A percentile compares a stretch with the other conserved stretches of the same genome.
Evolutionary conservation across 2,329 filamentous ascomycete species (phyloP).

Genomic region (Paramyrothecium roridum): DNA sequence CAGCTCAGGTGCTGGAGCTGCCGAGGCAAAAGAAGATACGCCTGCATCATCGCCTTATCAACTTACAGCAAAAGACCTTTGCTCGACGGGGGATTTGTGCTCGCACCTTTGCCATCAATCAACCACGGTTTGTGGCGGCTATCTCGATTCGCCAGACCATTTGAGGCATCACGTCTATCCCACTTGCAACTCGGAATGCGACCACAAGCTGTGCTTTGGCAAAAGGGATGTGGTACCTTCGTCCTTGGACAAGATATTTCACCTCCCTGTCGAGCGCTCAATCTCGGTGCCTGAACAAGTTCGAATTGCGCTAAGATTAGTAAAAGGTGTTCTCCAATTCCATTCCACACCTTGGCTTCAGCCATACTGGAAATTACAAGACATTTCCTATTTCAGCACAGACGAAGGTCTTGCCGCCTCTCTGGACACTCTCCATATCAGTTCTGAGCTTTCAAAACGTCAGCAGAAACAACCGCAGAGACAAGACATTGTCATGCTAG

Average conservation of each 20-base stretch:
- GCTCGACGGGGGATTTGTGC: background rate
- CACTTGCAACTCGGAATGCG: background rate
- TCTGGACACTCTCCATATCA: background rate
- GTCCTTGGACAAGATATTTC: background rate
- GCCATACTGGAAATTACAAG: background rate
- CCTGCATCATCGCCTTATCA: background rate
- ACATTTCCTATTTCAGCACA: background rate
- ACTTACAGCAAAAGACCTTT: background rate
- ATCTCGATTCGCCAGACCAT: background rate
- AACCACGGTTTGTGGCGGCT: background rate
- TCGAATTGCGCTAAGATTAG: background rate
- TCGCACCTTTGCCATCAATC: background rate
- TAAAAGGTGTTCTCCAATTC: background rate
- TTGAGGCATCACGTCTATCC: background rate
- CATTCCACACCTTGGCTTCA: conserved; percentile 1
- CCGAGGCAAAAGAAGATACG: background rate
- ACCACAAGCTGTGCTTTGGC: background rate
- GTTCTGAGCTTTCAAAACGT: background rate
- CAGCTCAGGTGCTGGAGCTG: background rate
- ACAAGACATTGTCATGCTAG: background rate
- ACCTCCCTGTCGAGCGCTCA: background rate
- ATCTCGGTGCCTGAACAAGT: background rate
- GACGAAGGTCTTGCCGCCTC: background rate
- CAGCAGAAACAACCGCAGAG: background rate
- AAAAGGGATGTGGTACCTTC: background rate